A percentile compares a stretch with the other conserved stretches of the same genome.
Evolutionary conservation across 225 moss, liverwort and hornwort genomes (phyloP).

Genomic region (Ulota crispa): DNA sequence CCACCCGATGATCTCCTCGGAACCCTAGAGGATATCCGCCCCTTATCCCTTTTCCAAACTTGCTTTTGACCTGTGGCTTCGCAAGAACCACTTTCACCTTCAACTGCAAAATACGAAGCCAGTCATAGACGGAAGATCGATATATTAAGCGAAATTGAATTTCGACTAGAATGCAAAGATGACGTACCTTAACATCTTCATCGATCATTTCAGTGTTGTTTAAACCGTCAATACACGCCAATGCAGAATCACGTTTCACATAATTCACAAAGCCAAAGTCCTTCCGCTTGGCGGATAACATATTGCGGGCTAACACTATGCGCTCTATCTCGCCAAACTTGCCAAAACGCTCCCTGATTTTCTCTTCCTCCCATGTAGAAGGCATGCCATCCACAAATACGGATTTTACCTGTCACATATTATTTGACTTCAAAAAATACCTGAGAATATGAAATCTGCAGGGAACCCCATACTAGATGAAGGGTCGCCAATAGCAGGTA

Average conservation of each 20-base stretch:
- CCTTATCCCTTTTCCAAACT: slow-evolving; percentile 47
- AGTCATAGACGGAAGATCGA: slow-evolving; percentile 8
- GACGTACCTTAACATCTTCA: slow-evolving; percentile 47
- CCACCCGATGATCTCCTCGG: slow-evolving; percentile 54
- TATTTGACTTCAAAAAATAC: slow-evolving; percentile 23
- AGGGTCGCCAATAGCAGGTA: slow-evolving; percentile 10
- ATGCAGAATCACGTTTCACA: slow-evolving; percentile 51
- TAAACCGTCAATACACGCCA: slow-evolving; percentile 51
- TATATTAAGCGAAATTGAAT: background rate
- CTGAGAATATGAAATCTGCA: slow-evolving; percentile 13
- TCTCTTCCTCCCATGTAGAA: slow-evolving; percentile 55
- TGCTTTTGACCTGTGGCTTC: slow-evolving; percentile 53
- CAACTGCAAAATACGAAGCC: slow-evolving; percentile 35
- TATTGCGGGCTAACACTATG: slow-evolving; percentile 52
- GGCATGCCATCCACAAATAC: slow-evolving; percentile 71
- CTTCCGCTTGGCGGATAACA: slow-evolving; percentile 57
- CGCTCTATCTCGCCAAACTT: slow-evolving; percentile 62
- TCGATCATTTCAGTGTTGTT: slow-evolving; percentile 45
- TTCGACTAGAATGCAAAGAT: slow-evolving; percentile 6
- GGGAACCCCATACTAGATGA: slow-evolving; percentile 9
- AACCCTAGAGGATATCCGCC: slow-evolving; percentile 59
- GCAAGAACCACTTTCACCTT: slow-evolving; percentile 60
- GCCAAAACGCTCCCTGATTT: slow-evolving; percentile 52
- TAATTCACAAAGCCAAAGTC: slow-evolving; percentile 62
- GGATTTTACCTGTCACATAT: slow-evolving; percentile 49